These are phyloP conservation scores for Coniochaeta sp. DNA, from an alignment of 2,329 filamentous ascomycete species.

Conservation along the genomic window DNA sequence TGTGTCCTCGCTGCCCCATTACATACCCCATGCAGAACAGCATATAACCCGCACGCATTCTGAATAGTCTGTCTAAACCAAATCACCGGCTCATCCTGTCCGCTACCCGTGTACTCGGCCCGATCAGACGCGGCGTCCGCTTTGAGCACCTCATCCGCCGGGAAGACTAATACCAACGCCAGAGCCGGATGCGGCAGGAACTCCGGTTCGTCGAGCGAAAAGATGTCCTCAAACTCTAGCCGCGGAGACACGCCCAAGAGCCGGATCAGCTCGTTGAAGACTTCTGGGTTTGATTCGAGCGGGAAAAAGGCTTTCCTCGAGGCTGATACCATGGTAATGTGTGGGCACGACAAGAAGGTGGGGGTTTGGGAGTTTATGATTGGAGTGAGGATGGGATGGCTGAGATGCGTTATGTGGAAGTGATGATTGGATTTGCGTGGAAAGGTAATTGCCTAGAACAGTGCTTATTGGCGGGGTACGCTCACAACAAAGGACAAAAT, in stretches of 20 bases:
- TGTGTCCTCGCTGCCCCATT: slow-evolving; percentile 48
- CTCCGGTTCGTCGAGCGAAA: slow-evolving; percentile 58
- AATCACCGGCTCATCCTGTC: slow-evolving; percentile 52
- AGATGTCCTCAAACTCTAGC: slow-evolving; percentile 62
- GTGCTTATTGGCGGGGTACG: neutral
- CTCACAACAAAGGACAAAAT: too few species aligned
- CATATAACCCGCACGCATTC: slow-evolving; percentile 65
- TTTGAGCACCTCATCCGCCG: slow-evolving; percentile 51
- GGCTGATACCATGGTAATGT: neutral
- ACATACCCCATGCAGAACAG: slow-evolving; percentile 53
- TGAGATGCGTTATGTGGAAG: too few species aligned
- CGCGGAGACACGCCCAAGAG: slow-evolving; percentile 51
- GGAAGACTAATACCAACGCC: slow-evolving; percentile 63
- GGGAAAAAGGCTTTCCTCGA: slow-evolving; percentile 20
- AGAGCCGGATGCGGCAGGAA: slow-evolving; percentile 57
- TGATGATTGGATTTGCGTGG: neutral
- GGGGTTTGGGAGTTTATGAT: neutral
- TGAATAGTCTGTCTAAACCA: slow-evolving; percentile 69
- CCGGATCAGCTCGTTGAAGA: slow-evolving; percentile 58
- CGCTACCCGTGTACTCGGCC: slow-evolving; percentile 18
- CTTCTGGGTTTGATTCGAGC: slow-evolving; percentile 48
- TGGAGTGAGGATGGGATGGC: too few species aligned
- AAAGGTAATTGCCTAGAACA: too few species aligned
- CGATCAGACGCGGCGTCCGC: slow-evolving; percentile 22
- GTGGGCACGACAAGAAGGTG: neutral